Evolutionary conservation across 2,329 filamentous ascomycete species (phyloP).

Genomic region (Blastomyces percursus): DNA sequence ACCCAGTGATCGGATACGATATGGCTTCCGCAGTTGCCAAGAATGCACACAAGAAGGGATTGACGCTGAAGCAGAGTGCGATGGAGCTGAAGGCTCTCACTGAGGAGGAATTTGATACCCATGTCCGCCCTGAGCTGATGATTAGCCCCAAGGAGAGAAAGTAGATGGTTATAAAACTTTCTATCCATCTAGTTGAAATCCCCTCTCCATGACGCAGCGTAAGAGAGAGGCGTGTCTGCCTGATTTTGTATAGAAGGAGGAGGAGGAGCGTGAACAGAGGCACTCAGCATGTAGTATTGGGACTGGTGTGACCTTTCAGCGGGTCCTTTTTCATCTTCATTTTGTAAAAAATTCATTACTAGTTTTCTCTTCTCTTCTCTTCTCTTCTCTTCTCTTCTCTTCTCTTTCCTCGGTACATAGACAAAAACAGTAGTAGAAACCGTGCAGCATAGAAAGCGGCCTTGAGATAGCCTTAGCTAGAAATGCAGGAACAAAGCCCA

Average conservation of each 20-base stretch:
- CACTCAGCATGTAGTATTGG: not conserved
- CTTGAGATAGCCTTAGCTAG: not conserved
- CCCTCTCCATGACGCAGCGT: not conserved
- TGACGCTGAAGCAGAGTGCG: conserved; percentile 85
- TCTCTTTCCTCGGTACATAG: not conserved
- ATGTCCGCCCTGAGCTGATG: conserved; percentile 93
- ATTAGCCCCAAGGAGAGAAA: conserved; percentile 66
- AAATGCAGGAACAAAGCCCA: too few relatives aligned
- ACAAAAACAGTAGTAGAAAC: too few relatives aligned
- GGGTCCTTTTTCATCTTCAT: not conserved
- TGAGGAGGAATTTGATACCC: conserved; percentile 76
- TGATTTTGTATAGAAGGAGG: not conserved
- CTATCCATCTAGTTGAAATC: too few relatives aligned
- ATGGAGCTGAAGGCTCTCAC: conserved; percentile 86
- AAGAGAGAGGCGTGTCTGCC: not conserved
- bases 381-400: not conserved
- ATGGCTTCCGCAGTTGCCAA: conserved; percentile 96
- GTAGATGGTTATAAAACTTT: conserved; percentile 21
- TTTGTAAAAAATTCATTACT: not conserved
- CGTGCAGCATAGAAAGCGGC: too few relatives aligned
- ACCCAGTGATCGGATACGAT: conserved; percentile 94
- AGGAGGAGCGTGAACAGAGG: not conserved
- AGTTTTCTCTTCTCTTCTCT: too few relatives aligned
- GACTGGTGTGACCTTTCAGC: not conserved
- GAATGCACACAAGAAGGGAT: conserved; percentile 97